phyloP scores from a whole-genome alignment of 305 asterid genomes.

The Fraxinus nigra region DNA sequence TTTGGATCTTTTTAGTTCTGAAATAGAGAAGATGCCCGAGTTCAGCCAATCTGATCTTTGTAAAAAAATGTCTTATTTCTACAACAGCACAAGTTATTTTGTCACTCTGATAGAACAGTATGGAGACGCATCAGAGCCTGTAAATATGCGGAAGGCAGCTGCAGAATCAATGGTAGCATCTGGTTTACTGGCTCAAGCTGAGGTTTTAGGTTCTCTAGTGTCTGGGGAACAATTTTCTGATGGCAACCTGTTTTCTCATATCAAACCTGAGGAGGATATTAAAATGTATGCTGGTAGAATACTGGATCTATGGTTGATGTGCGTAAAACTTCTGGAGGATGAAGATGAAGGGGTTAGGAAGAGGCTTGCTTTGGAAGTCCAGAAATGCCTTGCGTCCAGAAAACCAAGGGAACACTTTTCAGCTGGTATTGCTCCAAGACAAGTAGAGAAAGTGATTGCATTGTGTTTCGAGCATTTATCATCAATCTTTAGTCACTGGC shows the following conservation, averaged over 20 bases:
- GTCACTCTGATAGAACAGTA: constrained; percentile 54
- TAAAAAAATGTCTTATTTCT: constrained; percentile 36
- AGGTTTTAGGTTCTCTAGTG: constrained; percentile 45
- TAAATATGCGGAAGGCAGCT: constrained; percentile 79
- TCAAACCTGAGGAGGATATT: constrained; percentile 40
- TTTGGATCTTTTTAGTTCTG: constrained; percentile 38
- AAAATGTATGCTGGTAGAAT: constrained; percentile 51
- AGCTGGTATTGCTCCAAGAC: constrained; percentile 51
- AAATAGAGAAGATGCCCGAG: constrained; percentile 25
- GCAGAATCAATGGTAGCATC: constrained; percentile 88
- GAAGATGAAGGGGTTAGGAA: constrained; percentile 77
- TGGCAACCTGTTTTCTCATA: constrained; percentile 22
- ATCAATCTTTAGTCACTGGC: constrained; percentile 61
- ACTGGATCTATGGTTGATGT: constrained; percentile 65
- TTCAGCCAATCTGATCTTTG: constrained; percentile 30
- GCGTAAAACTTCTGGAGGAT: constrained; percentile 87
- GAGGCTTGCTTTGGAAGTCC: constrained; percentile 69
- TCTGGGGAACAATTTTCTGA: constrained; percentile 34
- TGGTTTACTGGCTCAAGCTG: constrained; percentile 59
- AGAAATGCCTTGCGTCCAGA: constrained; percentile 48
- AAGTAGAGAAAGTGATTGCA: constrained; percentile 90
- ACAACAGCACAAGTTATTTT: constrained; percentile 52
- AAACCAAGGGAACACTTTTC: constrained; percentile 16
- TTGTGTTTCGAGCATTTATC: constrained; percentile 74
- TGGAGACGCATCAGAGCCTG: constrained; percentile 75